These are phyloP conservation scores for Babesia caballi DNA, from an alignment of 169 alveolate species.

Conservation along the genomic window DNA sequence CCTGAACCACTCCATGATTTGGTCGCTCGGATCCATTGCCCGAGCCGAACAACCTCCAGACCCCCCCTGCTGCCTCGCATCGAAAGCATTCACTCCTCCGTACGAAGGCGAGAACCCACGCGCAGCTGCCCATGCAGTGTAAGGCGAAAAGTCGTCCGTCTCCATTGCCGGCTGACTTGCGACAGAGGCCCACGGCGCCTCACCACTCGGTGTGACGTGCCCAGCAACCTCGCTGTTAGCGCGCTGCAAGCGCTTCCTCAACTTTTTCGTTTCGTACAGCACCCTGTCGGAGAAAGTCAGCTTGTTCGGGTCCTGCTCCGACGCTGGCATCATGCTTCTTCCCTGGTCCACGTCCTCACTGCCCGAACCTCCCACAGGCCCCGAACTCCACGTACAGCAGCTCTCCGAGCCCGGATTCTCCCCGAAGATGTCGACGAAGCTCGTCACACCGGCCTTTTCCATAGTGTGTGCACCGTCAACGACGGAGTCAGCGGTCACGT, in stretches of 20 bases:
- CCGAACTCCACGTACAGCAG: not conserved
- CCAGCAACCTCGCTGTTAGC: slow-evolving; percentile 11
- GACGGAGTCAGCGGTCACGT: not conserved
- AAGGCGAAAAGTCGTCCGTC: not conserved
- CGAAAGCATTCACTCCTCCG: not conserved
- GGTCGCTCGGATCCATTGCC: not conserved
- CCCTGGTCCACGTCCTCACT: not conserved
- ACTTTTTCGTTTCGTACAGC: slow-evolving; percentile 19
- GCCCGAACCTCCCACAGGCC: not conserved
- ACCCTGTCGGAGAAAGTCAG: slow-evolving; percentile 35
- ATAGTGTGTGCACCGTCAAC: slow-evolving; percentile 11
- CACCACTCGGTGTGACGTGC: not conserved
- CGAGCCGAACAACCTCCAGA: not conserved
- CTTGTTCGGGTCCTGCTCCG: not conserved
- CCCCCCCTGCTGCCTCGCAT: not conserved
- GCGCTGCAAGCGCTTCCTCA: not conserved
- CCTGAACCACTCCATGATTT: slow-evolving; percentile 38
- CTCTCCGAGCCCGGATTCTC: not conserved
- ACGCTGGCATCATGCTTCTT: not conserved
- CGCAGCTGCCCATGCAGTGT: not conserved
- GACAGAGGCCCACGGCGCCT: not conserved
- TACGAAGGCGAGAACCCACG: not conserved
- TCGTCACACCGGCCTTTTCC: not conserved
- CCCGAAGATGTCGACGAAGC: slow-evolving; percentile 19
- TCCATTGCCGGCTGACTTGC: not conserved